Evolutionary conservation across 2,329 filamentous ascomycete species (phyloP).

Genomic region (Colletotrichum endophyticum): DNA sequence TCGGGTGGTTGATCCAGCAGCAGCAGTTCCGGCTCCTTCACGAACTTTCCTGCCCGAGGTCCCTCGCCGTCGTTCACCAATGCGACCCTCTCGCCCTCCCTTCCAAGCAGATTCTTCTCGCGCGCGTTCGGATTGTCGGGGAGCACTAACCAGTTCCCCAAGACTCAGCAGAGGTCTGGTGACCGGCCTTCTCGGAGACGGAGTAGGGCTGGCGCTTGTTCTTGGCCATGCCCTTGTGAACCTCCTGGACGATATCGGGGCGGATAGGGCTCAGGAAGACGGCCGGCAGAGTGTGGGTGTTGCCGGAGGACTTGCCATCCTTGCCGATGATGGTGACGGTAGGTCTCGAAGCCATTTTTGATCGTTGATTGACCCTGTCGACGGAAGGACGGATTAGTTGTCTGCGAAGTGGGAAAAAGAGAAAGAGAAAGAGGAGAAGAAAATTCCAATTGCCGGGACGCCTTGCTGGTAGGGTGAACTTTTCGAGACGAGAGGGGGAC

Average conservation of each 20-base stretch:
- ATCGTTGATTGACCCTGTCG: constrained; percentile 24
- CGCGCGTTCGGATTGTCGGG: neutral
- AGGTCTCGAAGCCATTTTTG: constrained; percentile 89
- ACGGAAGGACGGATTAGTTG: constrained; percentile 15
- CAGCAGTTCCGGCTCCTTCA: neutral
- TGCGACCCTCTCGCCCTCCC: neutral
- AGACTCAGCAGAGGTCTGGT: constrained; percentile 99
- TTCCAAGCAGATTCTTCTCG: neutral
- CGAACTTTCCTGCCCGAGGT: constrained; percentile 6
- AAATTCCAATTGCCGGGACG: neutral
- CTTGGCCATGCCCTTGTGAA: constrained; percentile 99
- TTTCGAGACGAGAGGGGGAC: neutral
- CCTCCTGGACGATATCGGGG: constrained; percentile 98
- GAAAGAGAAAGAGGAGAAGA: neutral
- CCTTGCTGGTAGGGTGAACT: constrained; percentile 3
- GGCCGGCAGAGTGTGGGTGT: constrained; percentile 90
- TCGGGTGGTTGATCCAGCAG: neutral
- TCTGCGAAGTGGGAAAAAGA: constrained; percentile 3
- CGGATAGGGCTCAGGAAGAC: constrained; percentile 98
- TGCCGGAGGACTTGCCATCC: constrained; percentile 90
- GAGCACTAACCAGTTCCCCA: constrained; percentile 93
- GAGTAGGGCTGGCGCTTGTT: constrained; percentile 99
- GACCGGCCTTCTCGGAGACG: constrained; percentile 99
- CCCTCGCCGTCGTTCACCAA: neutral
- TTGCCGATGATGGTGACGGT: constrained; percentile 97